Base-by-base conservation (phyloP, 1,139 yeast species). In the Magnusiomyces suaveolens region DNA sequence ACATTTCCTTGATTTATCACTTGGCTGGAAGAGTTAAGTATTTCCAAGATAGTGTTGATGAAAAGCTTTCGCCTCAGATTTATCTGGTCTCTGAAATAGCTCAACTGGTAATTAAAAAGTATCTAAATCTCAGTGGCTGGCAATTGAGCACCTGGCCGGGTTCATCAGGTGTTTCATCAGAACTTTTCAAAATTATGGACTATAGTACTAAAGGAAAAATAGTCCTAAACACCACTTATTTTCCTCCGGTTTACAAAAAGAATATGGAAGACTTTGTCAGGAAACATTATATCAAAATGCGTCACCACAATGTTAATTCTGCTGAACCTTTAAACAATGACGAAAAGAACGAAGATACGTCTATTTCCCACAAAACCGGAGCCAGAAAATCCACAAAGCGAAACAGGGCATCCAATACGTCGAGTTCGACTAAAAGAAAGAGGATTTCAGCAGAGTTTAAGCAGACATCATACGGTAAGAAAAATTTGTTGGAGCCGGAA, bases 101-200 rank as follows among this genome's bases (percentile, higher is more conserved):
- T 0, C 95, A 87, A 66, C 69, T 84, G 58, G 72, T 81, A 3
- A 74, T 89, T 49, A 78, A 82, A 56, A 81, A 78, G 56, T 70
- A 79, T 43, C 80, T 84, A 51, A 84, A 79, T 46, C 64, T 60
- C 43, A 80, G 77, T 62, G 75, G 75, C 52, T 87, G 96, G 95
- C 77, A 79, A 24, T 73, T 86, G 58, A 79, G 83, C 36, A 81
- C 90, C 0, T 89, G 92, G 82, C 95, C 96, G 0, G 94, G 92
- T 0, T 84, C 83, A 61, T 67, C 85, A 33, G 79, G 79, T 39
- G 69, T 88, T 32, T 84, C 94, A 0, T 69, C 75, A 14, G 95
- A 87, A 63, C 68, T 85, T 12, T 87, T 76, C 67, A 71, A 75
- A 12, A 81, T 85, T 0, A 81, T 84, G 76, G 66, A 71, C 1